These are phyloP conservation scores for Aspergillus eucalypticola DNA, from an alignment of 2,329 filamentous ascomycete genomes.

Conservation along the genomic window DNA sequence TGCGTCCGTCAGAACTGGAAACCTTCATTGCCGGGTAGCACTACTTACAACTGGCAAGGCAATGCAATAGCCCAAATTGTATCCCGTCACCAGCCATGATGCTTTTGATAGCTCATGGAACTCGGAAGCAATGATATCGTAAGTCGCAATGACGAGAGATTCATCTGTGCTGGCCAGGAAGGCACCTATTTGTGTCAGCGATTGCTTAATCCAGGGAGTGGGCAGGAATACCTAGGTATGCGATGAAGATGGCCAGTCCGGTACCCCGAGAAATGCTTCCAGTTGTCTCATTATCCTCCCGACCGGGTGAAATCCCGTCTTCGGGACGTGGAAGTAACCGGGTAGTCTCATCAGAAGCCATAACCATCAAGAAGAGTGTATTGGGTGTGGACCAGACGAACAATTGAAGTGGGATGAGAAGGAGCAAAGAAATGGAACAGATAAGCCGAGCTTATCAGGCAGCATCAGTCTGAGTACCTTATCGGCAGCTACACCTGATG, in stretches of 20 bases:
- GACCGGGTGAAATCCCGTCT: neutral
- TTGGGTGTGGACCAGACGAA: neutral
- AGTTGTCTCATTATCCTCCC: neutral
- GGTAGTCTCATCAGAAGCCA: neutral
- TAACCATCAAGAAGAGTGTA: neutral
- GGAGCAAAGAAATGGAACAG: neutral
- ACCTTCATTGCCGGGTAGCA: too few relatives aligned
- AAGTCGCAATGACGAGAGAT: slow-evolving; percentile 2
- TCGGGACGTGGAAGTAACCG: neutral
- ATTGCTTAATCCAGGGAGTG: neutral
- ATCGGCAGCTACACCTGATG: neutral
- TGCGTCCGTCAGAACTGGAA: neutral
- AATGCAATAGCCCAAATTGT: slow-evolving; percentile 4
- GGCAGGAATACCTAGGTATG: neutral
- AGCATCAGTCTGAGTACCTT: neutral
- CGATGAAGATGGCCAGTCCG: neutral
- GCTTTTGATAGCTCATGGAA: slow-evolving; percentile 1
- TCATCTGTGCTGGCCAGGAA: slow-evolving; percentile 5
- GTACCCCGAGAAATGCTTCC: neutral
- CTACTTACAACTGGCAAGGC: slow-evolving; percentile 3
- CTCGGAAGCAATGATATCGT: slow-evolving; percentile 3
- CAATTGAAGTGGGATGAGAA: neutral
- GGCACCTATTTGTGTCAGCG: neutral
- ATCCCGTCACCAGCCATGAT: slow-evolving; percentile 1
- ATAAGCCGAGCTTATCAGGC: neutral